These are phyloP conservation scores for Hanseniaspora singularis DNA, from an alignment of 805 yeast genomes.

Conservation along the genomic window DNA sequence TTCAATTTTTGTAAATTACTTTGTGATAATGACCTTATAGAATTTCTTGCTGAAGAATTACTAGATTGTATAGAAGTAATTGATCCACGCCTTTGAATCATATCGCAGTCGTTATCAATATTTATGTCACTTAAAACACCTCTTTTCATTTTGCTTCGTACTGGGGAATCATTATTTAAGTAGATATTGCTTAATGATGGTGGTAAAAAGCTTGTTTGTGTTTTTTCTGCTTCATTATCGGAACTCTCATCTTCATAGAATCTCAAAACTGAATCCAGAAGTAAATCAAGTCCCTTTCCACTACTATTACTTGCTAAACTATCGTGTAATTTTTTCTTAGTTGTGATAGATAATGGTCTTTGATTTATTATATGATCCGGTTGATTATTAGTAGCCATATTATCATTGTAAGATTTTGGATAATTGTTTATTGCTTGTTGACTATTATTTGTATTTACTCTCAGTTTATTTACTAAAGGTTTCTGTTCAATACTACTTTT, in stretches of 20 bases:
- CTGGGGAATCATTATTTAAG: too few species aligned
- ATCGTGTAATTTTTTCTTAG: background rate
- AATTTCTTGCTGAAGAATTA: background rate
- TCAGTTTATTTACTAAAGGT: too few species aligned
- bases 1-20: conserved; percentile 6
- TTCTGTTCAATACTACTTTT: too few species aligned
- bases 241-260: background rate
- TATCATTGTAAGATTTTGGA: too few species aligned
- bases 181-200: background rate
- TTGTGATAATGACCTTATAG: background rate
- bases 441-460: too few species aligned
- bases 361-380: too few species aligned
- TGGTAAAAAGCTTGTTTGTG: background rate
- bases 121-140: too few species aligned
- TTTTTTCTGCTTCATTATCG: background rate
- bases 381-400: too few species aligned
- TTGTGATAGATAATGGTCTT: background rate
- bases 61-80: background rate
- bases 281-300: background rate
- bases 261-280: background rate
- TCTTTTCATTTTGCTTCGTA: too few species aligned
- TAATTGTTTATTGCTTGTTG: too few species aligned
- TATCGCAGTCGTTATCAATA: too few species aligned
- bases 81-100: background rate
- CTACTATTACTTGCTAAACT: background rate